Percentiles rank a stretch among this genome's conserved stretches.
Evolutionary conservation across 1,284 basidiomycete species (phyloP).

Genomic region (Melanopsichium pennsylvanicum): DNA sequence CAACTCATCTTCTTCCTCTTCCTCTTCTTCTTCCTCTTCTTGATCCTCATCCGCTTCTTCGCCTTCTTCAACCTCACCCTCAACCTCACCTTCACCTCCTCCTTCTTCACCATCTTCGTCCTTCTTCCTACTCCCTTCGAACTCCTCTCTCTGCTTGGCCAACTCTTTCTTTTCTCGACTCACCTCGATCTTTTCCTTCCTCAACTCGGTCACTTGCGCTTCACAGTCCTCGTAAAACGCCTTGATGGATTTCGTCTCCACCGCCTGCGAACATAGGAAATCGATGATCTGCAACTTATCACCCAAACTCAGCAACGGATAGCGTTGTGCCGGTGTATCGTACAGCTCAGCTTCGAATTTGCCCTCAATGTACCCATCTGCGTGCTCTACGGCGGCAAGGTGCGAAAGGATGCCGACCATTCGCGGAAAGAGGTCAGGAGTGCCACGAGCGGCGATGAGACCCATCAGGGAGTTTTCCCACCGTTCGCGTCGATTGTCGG

Average conservation of each 20-base stretch:
- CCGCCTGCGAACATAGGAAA: conserved; percentile 87
- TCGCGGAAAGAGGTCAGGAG: conserved; percentile 54
- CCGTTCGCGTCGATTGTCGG: conserved; percentile 53
- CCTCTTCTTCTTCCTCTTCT: conserved; percentile 8
- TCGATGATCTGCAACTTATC: conserved; percentile 85
- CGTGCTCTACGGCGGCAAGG: conserved; percentile 57
- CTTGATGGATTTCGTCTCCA: conserved; percentile 87
- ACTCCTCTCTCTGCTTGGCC: conserved; percentile 76
- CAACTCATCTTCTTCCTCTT: conserved; percentile 48
- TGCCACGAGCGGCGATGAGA: conserved; percentile 53
- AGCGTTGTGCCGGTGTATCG: conserved; percentile 69
- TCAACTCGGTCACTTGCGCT: conserved; percentile 83
- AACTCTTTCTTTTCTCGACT: conserved; percentile 85
- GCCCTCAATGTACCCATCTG: conserved; percentile 49
- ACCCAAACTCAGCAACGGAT: conserved; percentile 75
- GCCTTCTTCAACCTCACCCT: conserved; percentile 1
- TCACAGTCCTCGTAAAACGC: conserved; percentile 89
- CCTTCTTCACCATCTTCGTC: conserved; percentile 11
- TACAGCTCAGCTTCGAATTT: conserved; percentile 56
- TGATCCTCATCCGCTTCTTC: conserved; percentile 3
- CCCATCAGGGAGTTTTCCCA: conserved; percentile 59
- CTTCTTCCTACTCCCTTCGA: conserved; percentile 67
- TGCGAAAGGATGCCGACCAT: conserved; percentile 59
- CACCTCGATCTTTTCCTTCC: conserved; percentile 94
- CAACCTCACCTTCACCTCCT: conserved; percentile 5